Evolutionary conservation across 805 yeast genomes (phyloP).

Genomic region (Yamadazyma akitaensis): DNA sequence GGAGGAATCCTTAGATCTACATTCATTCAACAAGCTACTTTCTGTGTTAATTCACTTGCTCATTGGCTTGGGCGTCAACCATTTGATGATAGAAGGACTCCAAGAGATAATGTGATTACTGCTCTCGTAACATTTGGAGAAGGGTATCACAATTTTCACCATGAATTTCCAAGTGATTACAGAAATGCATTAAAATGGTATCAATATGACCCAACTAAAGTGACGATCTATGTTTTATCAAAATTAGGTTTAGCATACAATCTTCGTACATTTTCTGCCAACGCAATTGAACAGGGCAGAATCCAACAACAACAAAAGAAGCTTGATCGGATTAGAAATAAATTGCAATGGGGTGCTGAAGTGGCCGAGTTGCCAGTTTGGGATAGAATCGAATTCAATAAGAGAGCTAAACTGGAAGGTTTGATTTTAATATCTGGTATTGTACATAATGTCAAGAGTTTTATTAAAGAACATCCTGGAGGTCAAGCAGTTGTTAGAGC

Average conservation of each 20-base stretch:
- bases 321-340: slow-evolving; percentile 57
- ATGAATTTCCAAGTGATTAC: slow-evolving; percentile 86
- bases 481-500: slow-evolving; percentile 71
- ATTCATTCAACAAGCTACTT: slow-evolving; percentile 78
- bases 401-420: slow-evolving; percentile 51
- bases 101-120: slow-evolving; percentile 77
- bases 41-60: slow-evolving; percentile 82
- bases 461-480: slow-evolving; percentile 80
- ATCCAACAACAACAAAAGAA: slow-evolving; percentile 83
- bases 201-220: slow-evolving; percentile 82
- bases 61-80: slow-evolving; percentile 88
- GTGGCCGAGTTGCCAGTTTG: slow-evolving; percentile 67
- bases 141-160: slow-evolving; percentile 89
- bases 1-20: slow-evolving; percentile 71
- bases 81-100: slow-evolving; percentile 82
- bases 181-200: slow-evolving; percentile 86
- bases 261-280: slow-evolving; percentile 72
- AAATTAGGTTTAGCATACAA: slow-evolving; percentile 68
- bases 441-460: slow-evolving; percentile 69
- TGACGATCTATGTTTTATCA: slow-evolving; percentile 54
- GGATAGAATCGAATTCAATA: slow-evolving; percentile 61
- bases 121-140: slow-evolving; percentile 85
- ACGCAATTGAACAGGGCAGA: slow-evolving; percentile 79
- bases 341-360: slow-evolving; percentile 74
- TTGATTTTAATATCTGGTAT: slow-evolving; percentile 73